Evolutionary conservation across 2,329 filamentous ascomycete genomes (phyloP).

Genomic region (Scedosporium aurantiacum): DNA sequence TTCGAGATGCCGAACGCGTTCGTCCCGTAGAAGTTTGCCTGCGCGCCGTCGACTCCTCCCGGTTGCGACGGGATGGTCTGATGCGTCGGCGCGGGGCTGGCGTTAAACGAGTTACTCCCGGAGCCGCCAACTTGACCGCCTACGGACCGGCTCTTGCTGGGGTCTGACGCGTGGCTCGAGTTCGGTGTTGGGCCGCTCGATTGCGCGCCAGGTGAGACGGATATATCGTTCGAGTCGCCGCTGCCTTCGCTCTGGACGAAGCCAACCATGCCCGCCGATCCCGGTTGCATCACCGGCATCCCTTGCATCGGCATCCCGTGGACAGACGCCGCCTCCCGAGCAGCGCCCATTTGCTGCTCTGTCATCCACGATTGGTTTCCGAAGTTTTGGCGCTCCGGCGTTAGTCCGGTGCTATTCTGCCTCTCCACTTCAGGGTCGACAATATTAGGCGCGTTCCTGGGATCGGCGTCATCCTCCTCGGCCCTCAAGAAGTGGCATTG

Average conservation of each 20-base stretch:
- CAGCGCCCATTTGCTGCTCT: constrained; percentile 20
- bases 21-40: constrained; percentile 9
- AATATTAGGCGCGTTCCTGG: constrained; percentile 27
- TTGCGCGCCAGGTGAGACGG: constrained; percentile 36
- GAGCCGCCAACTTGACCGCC: constrained; percentile 25
- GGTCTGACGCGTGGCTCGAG: constrained; percentile 31
- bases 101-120: constrained; percentile 35
- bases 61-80: constrained; percentile 19
- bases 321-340: not conserved
- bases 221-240: constrained; percentile 34
- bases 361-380: constrained; percentile 26
- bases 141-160: constrained; percentile 15
- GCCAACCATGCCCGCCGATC: constrained; percentile 20
- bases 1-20: constrained; percentile 25
- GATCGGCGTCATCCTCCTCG: constrained; percentile 28
- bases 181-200: constrained; percentile 50
- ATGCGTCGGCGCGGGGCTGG: constrained; percentile 37
- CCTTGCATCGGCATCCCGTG: constrained; percentile 9
- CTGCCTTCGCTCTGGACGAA: constrained; percentile 31
- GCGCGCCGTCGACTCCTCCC: not conserved
- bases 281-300: constrained; percentile 24
- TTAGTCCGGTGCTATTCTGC: constrained; percentile 15
- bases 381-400: constrained; percentile 16
- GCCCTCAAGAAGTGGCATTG: constrained; percentile 32
- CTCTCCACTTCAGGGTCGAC: constrained; percentile 24